Base-by-base conservation (phyloP, 2,329 filamentous ascomycete species). In the Fusarium nisikadoi region DNA sequence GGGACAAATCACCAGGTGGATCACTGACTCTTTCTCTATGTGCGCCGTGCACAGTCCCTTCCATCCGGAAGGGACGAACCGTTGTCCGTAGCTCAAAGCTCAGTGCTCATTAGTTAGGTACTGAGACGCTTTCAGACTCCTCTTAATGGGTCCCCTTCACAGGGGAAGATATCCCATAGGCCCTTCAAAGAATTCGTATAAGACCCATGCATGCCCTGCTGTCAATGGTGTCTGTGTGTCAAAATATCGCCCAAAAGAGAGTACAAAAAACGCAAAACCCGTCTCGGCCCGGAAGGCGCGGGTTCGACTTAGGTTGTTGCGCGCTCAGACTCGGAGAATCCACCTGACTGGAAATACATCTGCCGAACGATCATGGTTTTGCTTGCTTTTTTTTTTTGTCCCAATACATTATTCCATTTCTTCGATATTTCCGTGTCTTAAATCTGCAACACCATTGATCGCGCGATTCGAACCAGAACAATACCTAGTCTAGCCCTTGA, bases 301-400 rank as follows among this genome's bases (percentile, higher is more conserved):
- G 47, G 33, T 41, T 54, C 50, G 52, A 45, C 56, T 68, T 45
- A 23, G 27, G 49, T 42, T 49, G 13, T 58, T 62, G 63, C 35
- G 29, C 74, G 70, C 74, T 75, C 72, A 68, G 74, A 76, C 74
- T 68, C 62, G 59, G 63, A 49, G n/a, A 66, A 58, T 46, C 68
- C 72, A 56, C 60, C 53, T 38, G 62, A 52, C 56, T 69, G 66
- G 72, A 54, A 45, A 50, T 49, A 59, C 61, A 59, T 64, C 46
- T 72, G 68, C 43, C 60, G 60, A 50, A 62, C 42, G 31, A 29
- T 38, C 54, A 39, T 27, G 25, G 25, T 65, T 38, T 49, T 43
- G 16, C n/a, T 54, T 58, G 29, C 27, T 70, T 70, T 58, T 55
- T 53, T n/a, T 53, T 29, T 27, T 8, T n/a, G 23, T 46, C 23